Base-by-base conservation (phyloP, 2,329 filamentous ascomycete genomes). In the Thyridium curvatum region DNA sequence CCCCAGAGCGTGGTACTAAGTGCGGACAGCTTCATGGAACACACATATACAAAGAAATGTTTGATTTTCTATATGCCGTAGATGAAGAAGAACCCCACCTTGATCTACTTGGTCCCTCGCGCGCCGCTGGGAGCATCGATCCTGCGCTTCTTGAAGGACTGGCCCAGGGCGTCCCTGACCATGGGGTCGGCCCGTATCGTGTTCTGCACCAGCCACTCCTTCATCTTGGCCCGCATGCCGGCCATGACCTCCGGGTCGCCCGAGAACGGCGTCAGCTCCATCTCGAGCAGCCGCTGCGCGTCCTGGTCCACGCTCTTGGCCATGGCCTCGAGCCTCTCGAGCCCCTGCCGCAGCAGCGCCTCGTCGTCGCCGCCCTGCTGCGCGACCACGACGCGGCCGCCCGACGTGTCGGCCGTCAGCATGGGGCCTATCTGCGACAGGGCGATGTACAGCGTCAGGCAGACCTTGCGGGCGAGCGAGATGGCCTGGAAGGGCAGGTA, bases 401-500 rank as follows among this genome's bases (percentile, higher is more conserved):
- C 56, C 46, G 41, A 56, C 42, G 52, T 63, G 45, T 63, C 64
- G 46, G 54, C 62, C 35, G 58, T 61, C 12, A 86, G 61, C 4
- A 88, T 64, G 3, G 87, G 86, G 0, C 84, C 83, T 37, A 94
- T 74, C 61, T 94, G 88, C 6, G 82, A 82, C 41, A 94, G 77
- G 37, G 86, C 90, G 47, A 94, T 87, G 61, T 87, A 90, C 18
- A 87, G 62, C 3, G 88, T 90, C 37, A 97, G 67, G 13, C 81
- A 79, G 16, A 87, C 65, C 56, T 86, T 86, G 43, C 90, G 80
- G 6, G 84, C 77, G 7, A 97, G 74, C 12, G 73, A 65, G 41
- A 96, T 74, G 49, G 85, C 69, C 63, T 98, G 90, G 56, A 93
- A 98, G 3, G 90, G 91, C 4, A 97, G 72, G 48, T 84, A 86